phyloP scores from a whole-genome alignment of 2,329 filamentous ascomycete genomes.

The Fusarium verrucosum region DNA sequence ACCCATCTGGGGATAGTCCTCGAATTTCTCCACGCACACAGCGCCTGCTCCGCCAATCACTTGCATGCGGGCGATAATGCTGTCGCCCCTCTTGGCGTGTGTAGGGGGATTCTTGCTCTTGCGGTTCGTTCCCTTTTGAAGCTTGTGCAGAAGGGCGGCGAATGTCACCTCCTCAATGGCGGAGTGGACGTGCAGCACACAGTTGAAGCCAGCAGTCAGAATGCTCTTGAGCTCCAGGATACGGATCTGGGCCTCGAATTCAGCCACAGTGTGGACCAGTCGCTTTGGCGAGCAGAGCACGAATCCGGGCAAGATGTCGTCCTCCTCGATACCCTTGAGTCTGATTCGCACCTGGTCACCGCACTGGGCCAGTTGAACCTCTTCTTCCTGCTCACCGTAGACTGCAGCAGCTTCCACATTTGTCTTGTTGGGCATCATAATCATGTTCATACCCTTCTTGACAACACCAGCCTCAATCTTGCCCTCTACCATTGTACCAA shows the following conservation, averaged over 20 bases:
- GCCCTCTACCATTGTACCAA: constrained; percentile 97
- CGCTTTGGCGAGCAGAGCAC: constrained; percentile 96
- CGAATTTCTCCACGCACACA: constrained; percentile 93
- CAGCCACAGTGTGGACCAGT: constrained; percentile 86
- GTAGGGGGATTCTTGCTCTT: constrained; percentile 94
- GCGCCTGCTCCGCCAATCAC: constrained; percentile 84
- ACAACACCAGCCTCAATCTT: constrained; percentile 95
- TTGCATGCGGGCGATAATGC: constrained; percentile 92
- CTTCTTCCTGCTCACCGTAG: constrained; percentile 96
- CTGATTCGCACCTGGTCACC: constrained; percentile 95
- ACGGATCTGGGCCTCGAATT: constrained; percentile 96
- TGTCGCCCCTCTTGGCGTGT: constrained; percentile 82
- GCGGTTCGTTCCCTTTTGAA: constrained; percentile 92
- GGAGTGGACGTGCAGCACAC: constrained; percentile 95
- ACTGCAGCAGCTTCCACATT: constrained; percentile 82
- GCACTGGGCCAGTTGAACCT: constrained; percentile 81
- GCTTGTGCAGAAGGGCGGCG: constrained; percentile 84
- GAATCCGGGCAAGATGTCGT: constrained; percentile 94
- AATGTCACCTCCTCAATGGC: constrained; percentile 98
- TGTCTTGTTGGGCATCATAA: constrained; percentile 97
- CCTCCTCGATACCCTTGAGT: constrained; percentile 94
- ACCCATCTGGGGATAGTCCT: constrained; percentile 94
- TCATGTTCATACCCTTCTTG: constrained; percentile 84
- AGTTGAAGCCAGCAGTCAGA: constrained; percentile 94
- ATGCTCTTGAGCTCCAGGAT: constrained; percentile 96